Evolutionary conservation across 805 yeast genomes (phyloP).

Genomic region (Cyberlindnera maclurae): DNA sequence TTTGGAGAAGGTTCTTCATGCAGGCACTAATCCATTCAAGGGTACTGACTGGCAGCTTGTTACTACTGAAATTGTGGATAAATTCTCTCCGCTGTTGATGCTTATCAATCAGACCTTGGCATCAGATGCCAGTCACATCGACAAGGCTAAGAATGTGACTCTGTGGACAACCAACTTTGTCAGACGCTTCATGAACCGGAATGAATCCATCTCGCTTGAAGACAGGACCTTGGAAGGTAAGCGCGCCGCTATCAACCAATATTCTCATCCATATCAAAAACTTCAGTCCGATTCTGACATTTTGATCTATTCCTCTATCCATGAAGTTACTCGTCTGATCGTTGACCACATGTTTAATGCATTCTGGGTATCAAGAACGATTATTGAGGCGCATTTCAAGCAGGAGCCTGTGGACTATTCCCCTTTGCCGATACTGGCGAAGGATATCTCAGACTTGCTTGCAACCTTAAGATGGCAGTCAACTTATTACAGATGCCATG

Average conservation of each 20-base stretch:
- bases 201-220: not conserved
- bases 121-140: constrained; percentile 4
- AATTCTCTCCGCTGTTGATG: constrained; percentile 45
- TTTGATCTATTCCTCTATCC: constrained; percentile 42
- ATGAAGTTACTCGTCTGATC: constrained; percentile 33
- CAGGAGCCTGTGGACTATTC: not conserved
- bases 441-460: constrained; percentile 16
- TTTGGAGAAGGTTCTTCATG: constrained; percentile 25
- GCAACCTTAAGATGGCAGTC: constrained; percentile 33
- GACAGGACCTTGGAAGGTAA: constrained; percentile 18
- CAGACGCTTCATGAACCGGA: constrained; percentile 34
- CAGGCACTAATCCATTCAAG: constrained; percentile 31
- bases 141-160: constrained; percentile 30
- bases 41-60: constrained; percentile 52
- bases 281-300: constrained; percentile 35
- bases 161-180: constrained; percentile 36
- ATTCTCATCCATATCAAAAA: constrained; percentile 35
- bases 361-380: constrained; percentile 26
- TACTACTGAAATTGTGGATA: constrained; percentile 39
- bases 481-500: constrained; percentile 33
- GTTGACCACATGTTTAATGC: constrained; percentile 30
- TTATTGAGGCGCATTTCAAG: constrained; percentile 21
- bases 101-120: constrained; percentile 31
- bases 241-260: constrained; percentile 37
- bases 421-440: not conserved